Percentiles rank a stretch among this genome's conserved stretches.
phyloP scores from a whole-genome alignment of 257 asterid genomes.

The Solanum lignicaule region DNA sequence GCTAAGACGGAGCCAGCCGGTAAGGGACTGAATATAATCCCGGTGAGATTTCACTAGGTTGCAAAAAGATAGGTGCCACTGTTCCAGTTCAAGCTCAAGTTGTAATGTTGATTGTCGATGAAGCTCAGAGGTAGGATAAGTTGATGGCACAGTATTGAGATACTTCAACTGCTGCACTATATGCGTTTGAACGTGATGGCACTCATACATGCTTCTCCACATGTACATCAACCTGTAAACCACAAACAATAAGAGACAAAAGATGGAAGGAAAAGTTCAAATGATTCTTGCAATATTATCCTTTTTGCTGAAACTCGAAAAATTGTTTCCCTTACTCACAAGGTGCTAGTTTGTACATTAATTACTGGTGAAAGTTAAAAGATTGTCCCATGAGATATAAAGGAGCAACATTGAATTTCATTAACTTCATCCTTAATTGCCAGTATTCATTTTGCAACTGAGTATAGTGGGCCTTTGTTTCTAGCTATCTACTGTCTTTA shows the following conservation, averaged over 20 bases:
- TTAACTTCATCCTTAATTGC: background rate
- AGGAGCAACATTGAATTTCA: background rate
- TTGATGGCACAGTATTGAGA: conserved; percentile 48
- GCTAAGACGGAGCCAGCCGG: conserved; percentile 96
- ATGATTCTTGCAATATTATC: background rate
- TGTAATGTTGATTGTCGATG: conserved; percentile 93
- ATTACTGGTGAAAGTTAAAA: background rate
- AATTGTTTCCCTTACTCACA: background rate
- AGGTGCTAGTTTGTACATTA: background rate
- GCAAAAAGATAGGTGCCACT: conserved; percentile 86
- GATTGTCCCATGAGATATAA: background rate
- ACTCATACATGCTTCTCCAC: conserved; percentile 99
- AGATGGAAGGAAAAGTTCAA: background rate
- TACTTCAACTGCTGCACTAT: conserved; percentile 92
- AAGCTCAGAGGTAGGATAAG: conserved; percentile 68
- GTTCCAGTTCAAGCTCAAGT: conserved; percentile 92
- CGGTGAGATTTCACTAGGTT: conserved; percentile 80
- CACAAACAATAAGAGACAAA: background rate
- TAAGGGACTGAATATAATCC: conserved; percentile 68
- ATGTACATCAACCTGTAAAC: conserved; percentile 56
- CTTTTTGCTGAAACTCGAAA: background rate
- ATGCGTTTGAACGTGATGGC: conserved; percentile 93
- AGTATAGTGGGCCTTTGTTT: background rate
- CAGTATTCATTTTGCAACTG: background rate
- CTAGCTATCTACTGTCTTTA: background rate